Base-by-base conservation (phyloP, 257 asterid genomes). In the Capsicum baccatum region DNA sequence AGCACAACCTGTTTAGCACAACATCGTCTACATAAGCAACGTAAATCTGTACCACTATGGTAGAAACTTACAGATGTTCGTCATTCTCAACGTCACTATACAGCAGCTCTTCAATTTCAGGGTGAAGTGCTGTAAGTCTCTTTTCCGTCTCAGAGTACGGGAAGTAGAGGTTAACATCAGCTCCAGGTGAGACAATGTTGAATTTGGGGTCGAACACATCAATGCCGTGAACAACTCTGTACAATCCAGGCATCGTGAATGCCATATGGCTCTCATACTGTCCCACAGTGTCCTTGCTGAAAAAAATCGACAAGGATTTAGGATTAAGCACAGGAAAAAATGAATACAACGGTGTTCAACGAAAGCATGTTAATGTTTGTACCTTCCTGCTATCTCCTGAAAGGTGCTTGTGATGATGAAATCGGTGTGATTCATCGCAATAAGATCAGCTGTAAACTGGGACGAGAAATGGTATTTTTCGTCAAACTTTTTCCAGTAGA, bases 361-460 rank as follows among this genome's bases (percentile, higher is more conserved):
- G 2, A 52, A 14, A 78, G 50, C 0, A 21, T 13, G 68, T 47
- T 12, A 6, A 44, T 54, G 54, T 4, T 57, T 8, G n/a, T 86
- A 96, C 99, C 94, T 95, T 91, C 98, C 99, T 7, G 99, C 99
- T 69, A 95, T 97, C 85, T 97, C 99, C 71, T 94, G 99, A 91
- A 97, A 95, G 5, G 98, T 97, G 90, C 98, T 97, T 8, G 99
- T 95, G 90, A 97, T 97, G 88, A 97, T 97, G 93, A 97, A 95
- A 83, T 97, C 99, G 0, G 98, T 97, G 80, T 97, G 99, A 85
- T 97, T 95, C 99, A 97, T 97, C 8, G 99, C 99, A 47, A 93
- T 94, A 1, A 97, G 92, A 91, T 97, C 99, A 3, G 97, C 99
- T 0, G 98, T 97, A 76, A 97, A 97, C 90, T 97, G 99, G 90